A percentile compares a stretch with the other conserved stretches of the same genome.
Evolutionary conservation across 352 stramenopile genomes (phyloP).

Genomic region (Lagenidium giganteum): DNA sequence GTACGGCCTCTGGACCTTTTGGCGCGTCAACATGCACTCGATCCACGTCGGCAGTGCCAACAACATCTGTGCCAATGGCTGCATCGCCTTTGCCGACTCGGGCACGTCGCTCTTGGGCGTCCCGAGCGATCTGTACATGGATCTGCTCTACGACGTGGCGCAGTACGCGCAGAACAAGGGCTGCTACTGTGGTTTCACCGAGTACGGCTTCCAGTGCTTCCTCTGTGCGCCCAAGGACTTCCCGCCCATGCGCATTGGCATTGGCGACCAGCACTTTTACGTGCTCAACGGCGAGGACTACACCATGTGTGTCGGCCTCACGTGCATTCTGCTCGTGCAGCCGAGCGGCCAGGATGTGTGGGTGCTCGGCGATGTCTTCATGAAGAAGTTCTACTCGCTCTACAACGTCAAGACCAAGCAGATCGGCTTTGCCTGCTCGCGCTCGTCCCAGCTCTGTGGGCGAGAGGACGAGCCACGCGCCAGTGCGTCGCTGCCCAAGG

Average conservation of each 20-base stretch:
- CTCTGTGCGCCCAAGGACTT: constrained; percentile 62
- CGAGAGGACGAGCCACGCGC: constrained; percentile 22
- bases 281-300: constrained; percentile 64
- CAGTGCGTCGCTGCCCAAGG: constrained; percentile 6
- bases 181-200: constrained; percentile 74
- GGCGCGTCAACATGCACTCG: constrained; percentile 67
- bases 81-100: constrained; percentile 95
- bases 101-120: constrained; percentile 95
- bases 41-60: constrained; percentile 38
- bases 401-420: constrained; percentile 88
- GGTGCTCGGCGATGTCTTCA: constrained; percentile 97
- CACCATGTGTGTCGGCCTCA: constrained; percentile 72
- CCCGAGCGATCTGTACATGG: constrained; percentile 74
- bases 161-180: constrained; percentile 52
- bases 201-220: constrained; percentile 83
- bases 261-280: constrained; percentile 63
- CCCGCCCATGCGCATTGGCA: constrained; percentile 51
- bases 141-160: constrained; percentile 66
- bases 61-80: constrained; percentile 45
- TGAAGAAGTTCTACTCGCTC: constrained; percentile 94
- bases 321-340: constrained; percentile 72
- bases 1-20: constrained; percentile 83
- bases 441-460: constrained; percentile 41
- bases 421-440: constrained; percentile 77
- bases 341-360: constrained; percentile 87